These are phyloP conservation scores for Acephala macrosclerotiorum DNA, from an alignment of 2,329 filamentous ascomycete species.

Conservation along the genomic window DNA sequence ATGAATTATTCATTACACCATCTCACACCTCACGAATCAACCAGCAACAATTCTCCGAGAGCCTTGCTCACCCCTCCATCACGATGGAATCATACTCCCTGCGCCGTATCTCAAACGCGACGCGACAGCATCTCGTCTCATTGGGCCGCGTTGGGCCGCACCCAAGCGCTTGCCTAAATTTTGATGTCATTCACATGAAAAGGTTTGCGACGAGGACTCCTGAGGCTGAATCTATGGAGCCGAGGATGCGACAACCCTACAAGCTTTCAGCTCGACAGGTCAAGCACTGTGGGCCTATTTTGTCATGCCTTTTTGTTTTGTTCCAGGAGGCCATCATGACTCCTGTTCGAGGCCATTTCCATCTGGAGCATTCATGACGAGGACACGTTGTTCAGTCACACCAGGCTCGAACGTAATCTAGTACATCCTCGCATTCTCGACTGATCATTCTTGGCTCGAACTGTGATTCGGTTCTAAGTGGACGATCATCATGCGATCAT, in stretches of 20 bases:
- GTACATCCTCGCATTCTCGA: background rate
- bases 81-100: slow-evolving; percentile 7
- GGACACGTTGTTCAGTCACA: slow-evolving; percentile 4
- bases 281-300: background rate
- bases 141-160: slow-evolving; percentile 21
- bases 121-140: slow-evolving; percentile 3
- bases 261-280: background rate
- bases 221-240: slow-evolving; percentile 17
- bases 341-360: background rate
- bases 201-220: background rate
- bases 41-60: slow-evolving; percentile 11
- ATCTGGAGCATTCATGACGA: background rate
- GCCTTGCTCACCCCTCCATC: slow-evolving; percentile 5
- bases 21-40: slow-evolving; percentile 3
- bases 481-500: background rate
- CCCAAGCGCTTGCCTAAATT: slow-evolving; percentile 12
- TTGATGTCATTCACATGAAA: slow-evolving; percentile 26
- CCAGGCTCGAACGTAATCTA: background rate
- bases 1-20: slow-evolving; percentile 12
- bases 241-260: background rate
- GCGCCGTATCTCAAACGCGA: slow-evolving; percentile 17
- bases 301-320: background rate
- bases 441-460: background rate
- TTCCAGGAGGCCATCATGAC: background rate
- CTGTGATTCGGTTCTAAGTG: background rate